A percentile compares a stretch with the other conserved stretches of the same genome.
phyloP scores from a whole-genome alignment of 192 early-diverging fungal species.

The Backusella mclennaniae region DNA sequence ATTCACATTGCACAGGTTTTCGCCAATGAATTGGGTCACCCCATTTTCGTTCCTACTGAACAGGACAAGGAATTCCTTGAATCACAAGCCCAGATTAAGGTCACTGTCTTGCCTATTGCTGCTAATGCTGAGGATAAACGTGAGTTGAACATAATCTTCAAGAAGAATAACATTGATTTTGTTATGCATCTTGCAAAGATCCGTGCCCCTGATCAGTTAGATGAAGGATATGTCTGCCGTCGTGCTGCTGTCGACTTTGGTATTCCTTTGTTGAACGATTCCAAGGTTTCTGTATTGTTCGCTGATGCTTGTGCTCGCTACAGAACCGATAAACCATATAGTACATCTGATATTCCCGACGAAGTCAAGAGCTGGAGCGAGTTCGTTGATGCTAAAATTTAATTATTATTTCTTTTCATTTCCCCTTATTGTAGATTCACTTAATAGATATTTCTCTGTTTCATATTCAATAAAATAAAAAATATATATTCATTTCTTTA shows the following conservation, averaged over 20 bases:
- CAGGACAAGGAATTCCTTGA: conserved; percentile 52
- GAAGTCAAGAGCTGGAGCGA: conserved; percentile 71
- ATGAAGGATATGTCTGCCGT: conserved; percentile 79
- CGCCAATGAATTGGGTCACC: conserved; percentile 57
- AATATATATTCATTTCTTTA: conserved; percentile 7
- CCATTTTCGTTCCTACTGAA: conserved; percentile 67
- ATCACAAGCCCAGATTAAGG: conserved; percentile 35
- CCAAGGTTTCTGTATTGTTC: conserved; percentile 91
- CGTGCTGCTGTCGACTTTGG: conserved; percentile 96
- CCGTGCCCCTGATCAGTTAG: conserved; percentile 54
- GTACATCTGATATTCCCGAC: conserved; percentile 44
- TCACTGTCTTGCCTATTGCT: conserved; percentile 43
- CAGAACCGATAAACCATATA: conserved; percentile 8
- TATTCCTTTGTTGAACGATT: conserved; percentile 93
- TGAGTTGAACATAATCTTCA: conserved; percentile 56
- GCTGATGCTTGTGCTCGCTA: conserved; percentile 65
- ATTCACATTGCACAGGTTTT: conserved; percentile 69
- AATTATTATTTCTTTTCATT: conserved; percentile 9
- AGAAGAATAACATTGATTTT: conserved; percentile 63
- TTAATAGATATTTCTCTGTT: conserved; percentile 5
- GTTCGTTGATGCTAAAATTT: conserved; percentile 58
- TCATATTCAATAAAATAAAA: conserved; percentile 1
- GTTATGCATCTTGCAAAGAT: conserved; percentile 71
- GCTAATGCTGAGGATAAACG: conserved; percentile 54
- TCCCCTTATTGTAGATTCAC: conserved; percentile 5